These are phyloP conservation scores for Podaxis sp. DNA, from an alignment of 768 basidiomycete genomes.

Conservation along the genomic window DNA sequence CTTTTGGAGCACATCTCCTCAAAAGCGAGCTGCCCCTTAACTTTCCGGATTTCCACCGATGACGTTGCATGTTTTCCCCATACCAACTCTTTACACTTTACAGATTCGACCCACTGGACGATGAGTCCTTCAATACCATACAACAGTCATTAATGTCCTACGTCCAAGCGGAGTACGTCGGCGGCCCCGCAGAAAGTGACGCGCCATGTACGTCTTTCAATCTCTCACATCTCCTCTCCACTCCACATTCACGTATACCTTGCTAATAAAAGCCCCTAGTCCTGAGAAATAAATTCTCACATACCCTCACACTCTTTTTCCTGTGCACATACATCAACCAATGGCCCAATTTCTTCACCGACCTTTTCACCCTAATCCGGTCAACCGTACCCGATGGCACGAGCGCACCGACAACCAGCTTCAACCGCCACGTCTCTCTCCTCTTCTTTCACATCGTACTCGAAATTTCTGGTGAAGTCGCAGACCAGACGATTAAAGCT, in stretches of 20 bases:
- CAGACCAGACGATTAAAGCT: constrained; percentile 90
- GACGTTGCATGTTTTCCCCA: background rate
- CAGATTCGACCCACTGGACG: constrained; percentile 68
- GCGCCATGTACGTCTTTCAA: constrained; percentile 67
- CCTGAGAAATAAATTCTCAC: constrained; percentile 93
- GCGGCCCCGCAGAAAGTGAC: constrained; percentile 79
- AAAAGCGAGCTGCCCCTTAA: background rate
- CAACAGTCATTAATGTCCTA: constrained; percentile 80
- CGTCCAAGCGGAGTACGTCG: constrained; percentile 85
- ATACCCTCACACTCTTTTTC: constrained; percentile 87
- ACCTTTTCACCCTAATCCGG: constrained; percentile 73
- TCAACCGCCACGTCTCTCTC: constrained; percentile 84
- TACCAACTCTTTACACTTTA: constrained; percentile 14
- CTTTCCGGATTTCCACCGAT: background rate
- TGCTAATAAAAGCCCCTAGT: constrained; percentile 43
- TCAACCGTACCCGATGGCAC: constrained; percentile 42
- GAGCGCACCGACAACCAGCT: constrained; percentile 41
- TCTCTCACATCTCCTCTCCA: constrained; percentile 5
- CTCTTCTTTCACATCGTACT: constrained; percentile 90
- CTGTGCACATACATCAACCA: constrained; percentile 83
- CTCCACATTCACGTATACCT: constrained; percentile 2
- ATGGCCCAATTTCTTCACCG: constrained; percentile 84
- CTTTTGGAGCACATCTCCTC: background rate
- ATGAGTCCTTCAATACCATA: constrained; percentile 66
- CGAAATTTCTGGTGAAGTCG: constrained; percentile 97